These are phyloP conservation scores for Suillus plorans DNA, from an alignment of 768 basidiomycete genomes.

Conservation along the genomic window DNA sequence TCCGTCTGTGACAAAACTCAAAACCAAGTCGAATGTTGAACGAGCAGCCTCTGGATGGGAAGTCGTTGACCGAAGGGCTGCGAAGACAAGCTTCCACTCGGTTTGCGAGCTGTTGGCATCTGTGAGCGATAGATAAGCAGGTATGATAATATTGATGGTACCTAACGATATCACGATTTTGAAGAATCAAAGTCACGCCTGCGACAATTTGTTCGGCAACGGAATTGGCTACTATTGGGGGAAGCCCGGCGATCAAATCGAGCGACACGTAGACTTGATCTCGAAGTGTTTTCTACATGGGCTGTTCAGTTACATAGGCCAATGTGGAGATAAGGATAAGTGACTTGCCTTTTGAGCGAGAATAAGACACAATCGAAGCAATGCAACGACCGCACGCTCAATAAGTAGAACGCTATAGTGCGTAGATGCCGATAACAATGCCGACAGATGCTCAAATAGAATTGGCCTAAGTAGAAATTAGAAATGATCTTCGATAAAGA, in stretches of 20 bases:
- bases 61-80: constrained; percentile 82
- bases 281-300: constrained; percentile 65
- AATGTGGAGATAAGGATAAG: constrained; percentile 1
- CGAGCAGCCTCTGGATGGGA: constrained; percentile 86
- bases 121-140: constrained; percentile 9
- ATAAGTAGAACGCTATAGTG: constrained; percentile 90
- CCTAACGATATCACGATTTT: constrained; percentile 73
- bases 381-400: constrained; percentile 88
- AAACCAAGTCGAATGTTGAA: constrained; percentile 78
- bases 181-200: constrained; percentile 78
- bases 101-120: constrained; percentile 68
- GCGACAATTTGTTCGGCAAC: constrained; percentile 91
- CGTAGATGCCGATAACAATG: constrained; percentile 69
- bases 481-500: background rate
- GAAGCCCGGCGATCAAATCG: constrained; percentile 82
- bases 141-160: constrained; percentile 4
- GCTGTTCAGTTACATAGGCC: background rate
- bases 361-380: constrained; percentile 81
- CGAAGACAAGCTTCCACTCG: constrained; percentile 94
- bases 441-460: constrained; percentile 89
- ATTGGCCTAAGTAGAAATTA: constrained; percentile 69
- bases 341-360: constrained; percentile 71
- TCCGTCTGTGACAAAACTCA: constrained; percentile 62
- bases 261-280: constrained; percentile 96
- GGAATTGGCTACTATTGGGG: constrained; percentile 70